Percentiles rank a stretch among this genome's conserved stretches.
Evolutionary conservation across 441 rosid genomes (phyloP).

Genomic region (California macrophylla): DNA sequence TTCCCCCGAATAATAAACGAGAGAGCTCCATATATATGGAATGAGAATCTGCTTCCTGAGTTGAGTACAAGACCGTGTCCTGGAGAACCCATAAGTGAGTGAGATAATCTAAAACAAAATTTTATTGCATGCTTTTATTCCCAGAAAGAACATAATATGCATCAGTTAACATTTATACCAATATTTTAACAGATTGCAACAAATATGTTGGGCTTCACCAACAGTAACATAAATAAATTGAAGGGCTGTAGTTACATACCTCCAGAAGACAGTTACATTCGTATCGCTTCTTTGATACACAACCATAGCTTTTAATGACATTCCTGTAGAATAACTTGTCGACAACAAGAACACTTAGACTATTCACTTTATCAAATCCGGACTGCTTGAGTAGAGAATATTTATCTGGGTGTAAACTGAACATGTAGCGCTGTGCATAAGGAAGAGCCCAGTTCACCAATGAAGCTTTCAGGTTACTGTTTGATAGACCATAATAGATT

Average conservation of each 20-base stretch:
- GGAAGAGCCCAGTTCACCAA: conserved; percentile 84
- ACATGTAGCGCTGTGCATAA: conserved; percentile 81
- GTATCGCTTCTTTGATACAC: conserved; percentile 40
- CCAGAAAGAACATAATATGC: background rate
- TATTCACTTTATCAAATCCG: conserved; percentile 38
- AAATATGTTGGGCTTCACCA: background rate
- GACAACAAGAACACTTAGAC: conserved; percentile 50
- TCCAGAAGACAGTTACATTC: conserved; percentile 66
- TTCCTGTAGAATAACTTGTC: conserved; percentile 59
- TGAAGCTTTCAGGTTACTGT: conserved; percentile 41
- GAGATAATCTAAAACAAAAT: conserved; percentile 4
- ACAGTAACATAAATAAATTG: background rate
- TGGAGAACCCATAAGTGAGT: conserved; percentile 29
- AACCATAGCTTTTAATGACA: conserved; percentile 40
- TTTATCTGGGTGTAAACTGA: conserved; percentile 43
- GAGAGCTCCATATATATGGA: conserved; percentile 78
- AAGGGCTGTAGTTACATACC: conserved; percentile 31
- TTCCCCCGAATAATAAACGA: conserved; percentile 58
- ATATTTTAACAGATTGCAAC: background rate
- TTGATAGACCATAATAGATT: conserved; percentile 40
- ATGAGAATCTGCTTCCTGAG: conserved; percentile 49
- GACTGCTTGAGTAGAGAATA: conserved; percentile 46
- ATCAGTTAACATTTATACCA: too few relatives aligned
- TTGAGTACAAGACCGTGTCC: conserved; percentile 63
- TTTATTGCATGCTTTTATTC: background rate